phyloP scores from a whole-genome alignment of 169 alveolate species.

The Toxoplasma gondii region DNA sequence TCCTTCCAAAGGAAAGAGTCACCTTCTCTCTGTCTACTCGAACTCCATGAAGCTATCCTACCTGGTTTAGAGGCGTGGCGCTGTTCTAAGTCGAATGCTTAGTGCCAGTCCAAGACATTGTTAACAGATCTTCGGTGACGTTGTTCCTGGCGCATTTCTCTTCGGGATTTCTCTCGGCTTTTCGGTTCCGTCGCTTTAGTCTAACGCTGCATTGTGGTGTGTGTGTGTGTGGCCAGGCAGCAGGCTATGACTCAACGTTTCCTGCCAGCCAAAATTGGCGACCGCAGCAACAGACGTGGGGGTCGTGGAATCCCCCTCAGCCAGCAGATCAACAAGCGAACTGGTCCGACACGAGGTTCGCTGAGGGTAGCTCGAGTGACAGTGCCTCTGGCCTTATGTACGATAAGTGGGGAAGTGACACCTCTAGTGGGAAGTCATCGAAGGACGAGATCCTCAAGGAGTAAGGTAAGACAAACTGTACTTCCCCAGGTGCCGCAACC shows the following conservation, averaged over 20 bases:
- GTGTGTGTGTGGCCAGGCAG: background rate
- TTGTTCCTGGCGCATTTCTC: too few species aligned
- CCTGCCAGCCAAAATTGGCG: background rate
- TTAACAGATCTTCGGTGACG: too few species aligned
- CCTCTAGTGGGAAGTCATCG: background rate
- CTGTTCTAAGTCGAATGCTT: too few species aligned
- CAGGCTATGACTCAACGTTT: background rate
- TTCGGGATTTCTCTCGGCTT: too few species aligned
- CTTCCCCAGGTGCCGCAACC: too few species aligned
- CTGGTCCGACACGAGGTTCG: background rate
- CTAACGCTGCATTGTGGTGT: too few species aligned
- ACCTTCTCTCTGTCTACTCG: too few species aligned
- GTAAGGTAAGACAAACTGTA: background rate
- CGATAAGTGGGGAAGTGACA: background rate
- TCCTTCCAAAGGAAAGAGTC: too few species aligned
- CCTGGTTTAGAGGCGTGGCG: too few species aligned
- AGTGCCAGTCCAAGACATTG: too few species aligned
- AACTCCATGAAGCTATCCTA: too few species aligned
- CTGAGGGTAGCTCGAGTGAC: background rate
- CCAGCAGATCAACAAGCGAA: background rate
- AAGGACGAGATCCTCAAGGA: constrained; percentile 7
- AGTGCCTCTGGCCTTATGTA: background rate
- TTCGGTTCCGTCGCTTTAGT: too few species aligned
- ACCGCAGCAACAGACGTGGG: background rate
- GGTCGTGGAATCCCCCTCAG: background rate